These are phyloP conservation scores for Apiospora aurea DNA, from an alignment of 2,329 filamentous ascomycete species.

Conservation along the genomic window DNA sequence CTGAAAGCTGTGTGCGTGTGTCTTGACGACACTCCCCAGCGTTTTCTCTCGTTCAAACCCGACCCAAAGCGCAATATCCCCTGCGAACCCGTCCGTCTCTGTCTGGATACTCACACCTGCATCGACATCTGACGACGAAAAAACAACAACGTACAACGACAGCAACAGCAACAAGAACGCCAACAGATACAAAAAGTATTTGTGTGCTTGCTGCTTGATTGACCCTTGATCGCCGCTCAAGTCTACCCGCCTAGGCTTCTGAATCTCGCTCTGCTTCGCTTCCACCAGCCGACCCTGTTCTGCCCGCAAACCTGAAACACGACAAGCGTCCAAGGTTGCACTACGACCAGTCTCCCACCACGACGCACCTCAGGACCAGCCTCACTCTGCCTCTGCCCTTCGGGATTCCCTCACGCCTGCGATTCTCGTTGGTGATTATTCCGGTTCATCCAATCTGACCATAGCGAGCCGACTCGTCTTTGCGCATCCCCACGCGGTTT, in stretches of 20 bases:
- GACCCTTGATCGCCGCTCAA: conserved; percentile 43
- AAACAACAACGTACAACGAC: background rate
- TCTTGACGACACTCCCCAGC: conserved; percentile 21
- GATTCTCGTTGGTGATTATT: conserved; percentile 8
- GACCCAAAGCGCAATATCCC: conserved; percentile 23
- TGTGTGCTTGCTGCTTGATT: conserved; percentile 39
- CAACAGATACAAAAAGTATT: conserved; percentile 24
- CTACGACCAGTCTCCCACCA: conserved; percentile 33
- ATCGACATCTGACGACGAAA: conserved; percentile 23
- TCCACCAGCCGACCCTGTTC: conserved; percentile 32
- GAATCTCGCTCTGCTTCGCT: conserved; percentile 34
- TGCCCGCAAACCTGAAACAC: conserved; percentile 50
- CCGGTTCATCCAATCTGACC: conserved; percentile 3
- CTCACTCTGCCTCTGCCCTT: conserved; percentile 1
- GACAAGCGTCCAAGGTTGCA: conserved; percentile 36
- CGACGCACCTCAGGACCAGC: conserved; percentile 24
- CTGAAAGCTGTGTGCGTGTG: conserved; percentile 21
- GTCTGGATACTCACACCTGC: conserved; percentile 14
- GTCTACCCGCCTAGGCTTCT: conserved; percentile 25
- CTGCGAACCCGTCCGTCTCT: background rate
- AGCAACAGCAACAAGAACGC: conserved; percentile 25
- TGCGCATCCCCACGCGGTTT: background rate
- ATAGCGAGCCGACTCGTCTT: background rate
- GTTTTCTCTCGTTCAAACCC: conserved; percentile 27
- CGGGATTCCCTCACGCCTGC: background rate